Evolutionary conservation across 2,329 filamentous ascomycete species (phyloP).

Genomic region (Fonsecaea nubica): DNA sequence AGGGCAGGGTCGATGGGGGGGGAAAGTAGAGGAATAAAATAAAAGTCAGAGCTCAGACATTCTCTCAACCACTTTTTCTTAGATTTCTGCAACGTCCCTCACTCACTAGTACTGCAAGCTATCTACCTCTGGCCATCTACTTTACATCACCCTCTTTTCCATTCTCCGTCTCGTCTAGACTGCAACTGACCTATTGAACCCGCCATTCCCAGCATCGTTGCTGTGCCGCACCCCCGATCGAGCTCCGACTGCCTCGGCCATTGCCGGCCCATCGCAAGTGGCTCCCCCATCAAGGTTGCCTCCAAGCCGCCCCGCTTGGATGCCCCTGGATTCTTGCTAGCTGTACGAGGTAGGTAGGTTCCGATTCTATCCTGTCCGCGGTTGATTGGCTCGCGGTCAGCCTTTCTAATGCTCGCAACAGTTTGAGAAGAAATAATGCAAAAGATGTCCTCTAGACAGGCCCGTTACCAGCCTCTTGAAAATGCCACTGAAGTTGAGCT

Average conservation of each 20-base stretch:
- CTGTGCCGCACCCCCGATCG: conserved; percentile 19
- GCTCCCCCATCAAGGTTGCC: neutral
- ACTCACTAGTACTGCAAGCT: conserved; percentile 10
- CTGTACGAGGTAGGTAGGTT: neutral
- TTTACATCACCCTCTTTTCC: conserved; percentile 18
- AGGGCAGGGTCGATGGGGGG: neutral
- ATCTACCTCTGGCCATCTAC: conserved; percentile 14
- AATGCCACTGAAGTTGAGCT: conserved; percentile 13
- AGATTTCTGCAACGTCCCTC: neutral
- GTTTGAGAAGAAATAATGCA: neutral
- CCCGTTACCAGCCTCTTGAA: conserved; percentile 33
- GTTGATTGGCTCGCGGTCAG: conserved; percentile 10
- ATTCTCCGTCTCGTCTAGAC: conserved; percentile 7
- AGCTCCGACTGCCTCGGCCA: conserved; percentile 32
- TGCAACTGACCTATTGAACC: conserved; percentile 15
- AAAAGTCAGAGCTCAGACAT: conserved; percentile 4
- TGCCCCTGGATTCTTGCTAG: conserved; percentile 9
- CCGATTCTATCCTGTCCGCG: conserved; percentile 8
- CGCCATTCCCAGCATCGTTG: conserved; percentile 12
- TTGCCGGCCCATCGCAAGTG: conserved; percentile 15
- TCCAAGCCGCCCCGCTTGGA: neutral
- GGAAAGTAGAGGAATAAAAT: conserved; percentile 10
- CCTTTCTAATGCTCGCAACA: conserved; percentile 5
- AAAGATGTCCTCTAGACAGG: conserved; percentile 23
- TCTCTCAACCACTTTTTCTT: conserved; percentile 3